Base-by-base conservation (phyloP, 1,284 basidiomycete species). In the Trametes polyzona region DNA sequence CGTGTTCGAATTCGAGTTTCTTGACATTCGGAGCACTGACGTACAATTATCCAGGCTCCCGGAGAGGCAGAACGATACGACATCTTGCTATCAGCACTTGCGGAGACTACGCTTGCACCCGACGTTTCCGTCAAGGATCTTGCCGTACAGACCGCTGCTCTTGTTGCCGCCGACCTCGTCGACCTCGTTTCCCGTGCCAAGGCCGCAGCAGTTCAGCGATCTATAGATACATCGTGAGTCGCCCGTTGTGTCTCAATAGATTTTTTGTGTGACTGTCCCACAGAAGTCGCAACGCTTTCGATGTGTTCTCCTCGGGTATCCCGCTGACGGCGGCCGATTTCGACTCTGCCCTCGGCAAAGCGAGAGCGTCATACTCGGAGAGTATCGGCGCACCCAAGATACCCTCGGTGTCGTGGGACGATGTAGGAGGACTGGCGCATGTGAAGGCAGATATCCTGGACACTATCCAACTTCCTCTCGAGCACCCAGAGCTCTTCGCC, bases 341-440 rank as follows among this genome's bases (percentile, higher is more conserved):
- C 62, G 83, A 90, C 3, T 61, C 69, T 4, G 94, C 94, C 0
- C 77, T 99, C 11, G 78, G 80, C n/a, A 84, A 87, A 61, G 90
- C 92, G 4, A 81, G 95, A 53, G 78, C 84, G 12, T 83, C 87
- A 1, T 97, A 97, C 74, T 92, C 93, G 16, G 93, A 96, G 69
- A 94, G 84, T 67, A 97, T 99, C 55, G 96, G 96, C 12, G 95
- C 95, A 17, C 97, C 97, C 0, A 96, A 93, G 68, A 99, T 99
- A 49, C 97, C 97, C 1, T 93, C 86, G 61, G 96, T 99, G 0
- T 86, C 92, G 0, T 99, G 97, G 97, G 95, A 98, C 73, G 97
- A 99, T 70, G 91, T 99, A 14, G 97, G 97, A 37, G 97, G 97
- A 7, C 78, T 99, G 17, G 88, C 87, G 1, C 78, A 82, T 59